These are phyloP conservation scores for Macadamia tetraphylla DNA, from an alignment of 164 flowering plant species.

Conservation along the genomic window DNA sequence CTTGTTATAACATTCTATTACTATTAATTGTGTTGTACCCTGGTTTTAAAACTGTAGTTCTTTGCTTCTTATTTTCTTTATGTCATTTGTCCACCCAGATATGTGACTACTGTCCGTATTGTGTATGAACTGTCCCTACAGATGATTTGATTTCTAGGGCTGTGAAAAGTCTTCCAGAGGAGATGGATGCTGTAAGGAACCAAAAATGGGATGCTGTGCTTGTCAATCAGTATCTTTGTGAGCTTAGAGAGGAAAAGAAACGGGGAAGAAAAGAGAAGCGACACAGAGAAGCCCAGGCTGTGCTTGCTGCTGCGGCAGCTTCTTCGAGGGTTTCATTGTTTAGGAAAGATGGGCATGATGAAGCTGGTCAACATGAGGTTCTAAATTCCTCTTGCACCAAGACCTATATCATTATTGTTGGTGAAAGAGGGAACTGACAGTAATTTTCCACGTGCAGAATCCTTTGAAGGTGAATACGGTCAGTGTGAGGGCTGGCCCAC, in stretches of 20 bases:
- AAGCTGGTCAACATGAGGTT: constrained; percentile 59
- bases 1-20: not conserved
- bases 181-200: constrained; percentile 47
- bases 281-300: constrained; percentile 92
- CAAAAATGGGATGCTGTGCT: constrained; percentile 82
- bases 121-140: constrained; percentile 26
- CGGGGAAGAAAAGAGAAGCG: constrained; percentile 86
- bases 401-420: not conserved
- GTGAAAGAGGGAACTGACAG: not conserved
- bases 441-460: constrained; percentile 31
- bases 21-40: not conserved
- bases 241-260: constrained; percentile 75
- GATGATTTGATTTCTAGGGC: constrained; percentile 64
- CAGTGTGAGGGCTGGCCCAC: constrained; percentile 40
- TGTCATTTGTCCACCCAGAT: not conserved
- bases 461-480: constrained; percentile 28
- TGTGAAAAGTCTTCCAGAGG: constrained; percentile 56
- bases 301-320: constrained; percentile 93
- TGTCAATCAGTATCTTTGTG: constrained; percentile 67
- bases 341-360: constrained; percentile 77
- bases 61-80: not conserved
- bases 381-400: not conserved
- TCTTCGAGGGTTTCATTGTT: constrained; percentile 76
- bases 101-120: not conserved
- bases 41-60: not conserved